Percentiles rank a stretch among this genome's conserved stretches.
Evolutionary conservation across 2,329 filamentous ascomycete genomes (phyloP).

Genomic region (Nannizzia gypsea): DNA sequence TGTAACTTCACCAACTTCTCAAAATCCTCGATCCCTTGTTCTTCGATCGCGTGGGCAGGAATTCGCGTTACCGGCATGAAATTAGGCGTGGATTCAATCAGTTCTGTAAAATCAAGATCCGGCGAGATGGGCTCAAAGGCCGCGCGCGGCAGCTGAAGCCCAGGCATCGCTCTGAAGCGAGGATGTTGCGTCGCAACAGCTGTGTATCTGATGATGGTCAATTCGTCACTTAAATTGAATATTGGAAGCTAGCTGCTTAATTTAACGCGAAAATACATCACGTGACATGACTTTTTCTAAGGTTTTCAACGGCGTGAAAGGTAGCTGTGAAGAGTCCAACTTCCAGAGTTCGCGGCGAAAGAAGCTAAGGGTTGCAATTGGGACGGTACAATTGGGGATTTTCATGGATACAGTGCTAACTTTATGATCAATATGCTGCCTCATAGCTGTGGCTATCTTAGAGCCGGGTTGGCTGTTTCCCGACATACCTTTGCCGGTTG

Average conservation of each 20-base stretch:
- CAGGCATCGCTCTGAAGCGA: conserved; percentile 51
- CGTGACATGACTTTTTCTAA: no score
- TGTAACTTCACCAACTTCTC: conserved; percentile 75
- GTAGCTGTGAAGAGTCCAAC: neutral
- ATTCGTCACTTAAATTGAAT: neutral
- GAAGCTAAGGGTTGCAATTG: neutral
- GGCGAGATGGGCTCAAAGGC: conserved; percentile 88
- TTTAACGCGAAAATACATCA: neutral
- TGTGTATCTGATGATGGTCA: neutral
- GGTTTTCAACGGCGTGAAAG: no score
- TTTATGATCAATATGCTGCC: neutral
- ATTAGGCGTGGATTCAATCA: conserved; percentile 69
- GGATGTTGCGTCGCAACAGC: neutral
- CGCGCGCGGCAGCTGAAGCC: conserved; percentile 60
- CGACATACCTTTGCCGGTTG: neutral
- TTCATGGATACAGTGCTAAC: neutral
- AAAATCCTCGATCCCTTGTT: conserved; percentile 65
- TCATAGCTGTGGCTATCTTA: neutral
- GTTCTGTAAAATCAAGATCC: conserved; percentile 60
- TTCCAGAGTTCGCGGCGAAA: neutral
- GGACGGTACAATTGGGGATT: neutral
- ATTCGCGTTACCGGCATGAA: conserved; percentile 81
- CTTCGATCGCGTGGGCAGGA: conserved; percentile 63
- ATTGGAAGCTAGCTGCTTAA: neutral
- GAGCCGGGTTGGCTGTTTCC: neutral